phyloP scores from a whole-genome alignment of 768 basidiomycete genomes.

The Hericium erinaceus region DNA sequence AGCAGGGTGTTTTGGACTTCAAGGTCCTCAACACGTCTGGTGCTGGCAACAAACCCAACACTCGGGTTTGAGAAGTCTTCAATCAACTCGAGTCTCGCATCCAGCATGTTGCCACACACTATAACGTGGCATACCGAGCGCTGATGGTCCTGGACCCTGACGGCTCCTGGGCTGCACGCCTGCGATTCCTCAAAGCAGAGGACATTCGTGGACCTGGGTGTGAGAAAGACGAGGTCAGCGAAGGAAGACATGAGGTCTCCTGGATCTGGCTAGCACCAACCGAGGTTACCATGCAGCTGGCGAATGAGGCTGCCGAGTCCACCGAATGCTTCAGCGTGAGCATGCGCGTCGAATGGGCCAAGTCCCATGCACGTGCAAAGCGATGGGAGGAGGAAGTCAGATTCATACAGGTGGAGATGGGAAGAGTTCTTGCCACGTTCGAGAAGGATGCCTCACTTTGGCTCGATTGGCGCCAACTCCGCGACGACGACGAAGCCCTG shows the following conservation, averaged over 20 bases:
- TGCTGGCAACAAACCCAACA: constrained; percentile 1
- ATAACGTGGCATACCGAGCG: background rate
- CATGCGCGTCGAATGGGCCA: constrained; percentile 12
- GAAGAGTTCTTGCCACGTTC: constrained; percentile 15
- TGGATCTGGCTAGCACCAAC: constrained; percentile 11
- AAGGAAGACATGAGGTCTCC: constrained; percentile 5
- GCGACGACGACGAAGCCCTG: background rate
- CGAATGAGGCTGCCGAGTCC: background rate
- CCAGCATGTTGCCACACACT: background rate
- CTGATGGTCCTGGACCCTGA: background rate
- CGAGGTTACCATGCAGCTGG: no score
- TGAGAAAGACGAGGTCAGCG: background rate
- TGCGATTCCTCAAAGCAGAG: background rate
- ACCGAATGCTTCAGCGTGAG: background rate
- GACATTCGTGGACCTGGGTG: constrained; percentile 1
- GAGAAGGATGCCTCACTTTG: constrained; percentile 15
- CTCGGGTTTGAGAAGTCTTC: background rate
- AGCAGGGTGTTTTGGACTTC: background rate
- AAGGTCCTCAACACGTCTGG: constrained; percentile 4
- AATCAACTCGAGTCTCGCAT: background rate
- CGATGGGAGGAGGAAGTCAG: constrained; percentile 28
- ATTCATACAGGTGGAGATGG: constrained; percentile 28
- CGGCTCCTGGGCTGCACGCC: background rate
- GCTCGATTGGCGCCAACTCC: background rate
- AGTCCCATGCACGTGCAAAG: constrained; percentile 20